Base-by-base conservation (phyloP, 257 asterid genomes). In the Scutellaria baicalensis region DNA sequence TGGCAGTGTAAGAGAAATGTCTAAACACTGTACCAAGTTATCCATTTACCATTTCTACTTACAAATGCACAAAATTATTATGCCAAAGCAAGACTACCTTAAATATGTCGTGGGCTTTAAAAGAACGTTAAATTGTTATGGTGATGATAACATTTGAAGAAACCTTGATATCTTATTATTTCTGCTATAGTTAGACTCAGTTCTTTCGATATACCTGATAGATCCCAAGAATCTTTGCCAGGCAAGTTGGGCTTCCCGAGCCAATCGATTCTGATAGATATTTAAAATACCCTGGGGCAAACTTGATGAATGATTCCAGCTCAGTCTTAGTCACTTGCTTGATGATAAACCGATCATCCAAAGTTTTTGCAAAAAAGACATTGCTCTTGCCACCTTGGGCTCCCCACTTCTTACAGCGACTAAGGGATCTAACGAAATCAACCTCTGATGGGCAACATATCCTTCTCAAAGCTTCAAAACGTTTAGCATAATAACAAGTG, bases 351-450 rank as follows among this genome's bases (percentile, higher is more conserved):
- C 99, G 81, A 44, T 93, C 99, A 39, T 93, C 97, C 84, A 93
- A 74, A 69, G 96, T 91, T 77, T 93, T 93, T 5, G 99, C 99
- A 58, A 91, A 93, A 70, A 93, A 93, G 62, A 87, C 99, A 54
- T 89, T 91, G 83, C 97, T 93, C 84, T 93, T 93, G 58, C 99
- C 99, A 75, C 99, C 97, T 82, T 93, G 99, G 45, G 99, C 99
- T 70, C 97, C 99, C 99, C 99, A 93, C 79, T 93, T 93, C 88
- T 91, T 91, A 48, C 96, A 89, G 16, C 99, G 89, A 73, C 99
- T 89, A 54, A 93, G 93, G 55, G 97, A 93, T 73, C 96, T 80
- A 48, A 89, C 56, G 42, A 66, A 93, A 70, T 93, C 97, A 80
- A 81, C 71, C 85, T 91, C 97, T 2, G 92, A 89, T 17, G 99